phyloP scores from a whole-genome alignment of 169 alveolate species.

The Plasmodium berghei region DNA sequence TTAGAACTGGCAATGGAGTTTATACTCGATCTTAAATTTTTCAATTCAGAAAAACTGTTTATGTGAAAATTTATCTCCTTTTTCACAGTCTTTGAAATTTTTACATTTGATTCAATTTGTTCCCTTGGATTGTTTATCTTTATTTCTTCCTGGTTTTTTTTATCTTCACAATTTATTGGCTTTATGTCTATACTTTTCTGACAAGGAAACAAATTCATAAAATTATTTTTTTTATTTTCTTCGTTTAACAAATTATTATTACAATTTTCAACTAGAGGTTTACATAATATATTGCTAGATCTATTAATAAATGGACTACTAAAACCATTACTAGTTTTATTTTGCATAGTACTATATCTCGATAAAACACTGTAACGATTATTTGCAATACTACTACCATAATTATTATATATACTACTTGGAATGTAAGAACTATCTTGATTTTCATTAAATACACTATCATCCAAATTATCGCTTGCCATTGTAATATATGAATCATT shows the following conservation, averaged over 20 bases:
- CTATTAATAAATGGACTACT: conserved; percentile 12
- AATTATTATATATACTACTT: neutral
- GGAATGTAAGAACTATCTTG: conserved; percentile 1
- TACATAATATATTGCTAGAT: neutral
- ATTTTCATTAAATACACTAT: conserved; percentile 1
- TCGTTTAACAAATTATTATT: conserved; percentile 10
- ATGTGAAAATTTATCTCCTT: neutral
- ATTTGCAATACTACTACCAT: neutral
- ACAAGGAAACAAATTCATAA: conserved; percentile 14
- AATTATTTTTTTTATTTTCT: conserved; percentile 19
- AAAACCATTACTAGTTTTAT: conserved; percentile 3
- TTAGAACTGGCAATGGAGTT: conserved; percentile 31
- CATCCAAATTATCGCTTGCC: conserved; percentile 11
- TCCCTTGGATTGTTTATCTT: neutral
- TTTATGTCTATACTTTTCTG: conserved; percentile 22
- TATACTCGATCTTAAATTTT: conserved; percentile 58
- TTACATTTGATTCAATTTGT: neutral
- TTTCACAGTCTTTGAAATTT: neutral
- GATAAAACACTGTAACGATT: neutral
- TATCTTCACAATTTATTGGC: conserved; percentile 3
- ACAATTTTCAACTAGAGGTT: neutral
- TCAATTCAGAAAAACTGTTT: conserved; percentile 31
- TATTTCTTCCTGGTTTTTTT: neutral
- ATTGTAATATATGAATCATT: conserved; percentile 46
- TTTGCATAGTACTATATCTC: neutral